Evolutionary conservation across 2,329 filamentous ascomycete species (phyloP).

Genomic region (Parasarocladium wereldwijsianum): DNA sequence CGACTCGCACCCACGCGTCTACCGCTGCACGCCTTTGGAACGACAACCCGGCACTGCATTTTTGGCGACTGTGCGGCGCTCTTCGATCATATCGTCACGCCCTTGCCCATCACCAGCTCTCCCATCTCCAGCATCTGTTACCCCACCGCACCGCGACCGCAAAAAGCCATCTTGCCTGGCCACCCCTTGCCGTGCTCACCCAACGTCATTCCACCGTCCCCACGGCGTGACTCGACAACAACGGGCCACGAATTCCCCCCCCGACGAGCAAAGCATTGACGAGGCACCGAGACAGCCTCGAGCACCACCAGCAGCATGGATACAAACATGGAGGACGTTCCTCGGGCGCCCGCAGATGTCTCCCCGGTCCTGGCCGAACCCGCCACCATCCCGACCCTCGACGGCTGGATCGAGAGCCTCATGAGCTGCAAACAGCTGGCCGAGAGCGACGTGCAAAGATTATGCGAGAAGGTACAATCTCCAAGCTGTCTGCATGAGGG

Average conservation of each 20-base stretch:
- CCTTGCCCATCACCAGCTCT: too few relatives aligned
- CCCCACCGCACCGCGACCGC: slow-evolving; percentile 3
- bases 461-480: slow-evolving; percentile 79
- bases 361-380: slow-evolving; percentile 62
- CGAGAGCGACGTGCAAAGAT: slow-evolving; percentile 84
- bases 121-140: slow-evolving; percentile 2
- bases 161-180: slow-evolving; percentile 3
- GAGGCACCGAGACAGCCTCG: too few relatives aligned
- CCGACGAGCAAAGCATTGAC: too few relatives aligned
- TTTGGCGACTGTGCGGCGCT: too few relatives aligned
- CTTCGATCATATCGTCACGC: too few relatives aligned
- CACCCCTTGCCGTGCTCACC: slow-evolving; percentile 1
- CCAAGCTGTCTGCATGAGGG: too few relatives aligned
- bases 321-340: slow-evolving; percentile 98
- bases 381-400: slow-evolving; percentile 78
- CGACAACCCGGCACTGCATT: too few relatives aligned
- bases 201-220: slow-evolving; percentile 1
- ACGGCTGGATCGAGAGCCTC: slow-evolving; percentile 96
- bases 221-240: neutral
- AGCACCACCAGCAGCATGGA: slow-evolving; percentile 49
- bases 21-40: too few relatives aligned
- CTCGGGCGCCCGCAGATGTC: slow-evolving; percentile 68
- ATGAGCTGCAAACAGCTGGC: slow-evolving; percentile 98
- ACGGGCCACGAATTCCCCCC: slow-evolving; percentile 6
- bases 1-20: too few relatives aligned